Evolutionary conservation across 495 filamentous ascomycete species (phyloP).

Genomic region (Xylaria intraflava): DNA sequence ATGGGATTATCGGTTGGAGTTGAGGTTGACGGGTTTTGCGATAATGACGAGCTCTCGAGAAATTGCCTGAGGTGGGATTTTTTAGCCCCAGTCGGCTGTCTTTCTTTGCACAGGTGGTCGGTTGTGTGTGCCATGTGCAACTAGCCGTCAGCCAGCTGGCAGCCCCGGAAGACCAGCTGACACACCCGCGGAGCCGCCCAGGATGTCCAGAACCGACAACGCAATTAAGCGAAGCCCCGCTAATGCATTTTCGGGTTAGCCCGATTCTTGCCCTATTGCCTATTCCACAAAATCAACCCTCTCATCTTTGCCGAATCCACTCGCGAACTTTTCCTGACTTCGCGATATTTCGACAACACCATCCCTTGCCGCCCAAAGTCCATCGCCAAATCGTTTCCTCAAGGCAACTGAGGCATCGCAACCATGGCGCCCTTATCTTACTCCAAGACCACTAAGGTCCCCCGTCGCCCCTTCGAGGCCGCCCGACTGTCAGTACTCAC

Average conservation of each 20-base stretch:
- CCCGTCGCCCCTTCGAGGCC: constrained; percentile 84
- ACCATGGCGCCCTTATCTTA: constrained; percentile 56
- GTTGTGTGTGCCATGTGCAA: constrained; percentile 13
- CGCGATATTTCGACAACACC: constrained; percentile 38
- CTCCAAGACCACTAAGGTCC: constrained; percentile 99
- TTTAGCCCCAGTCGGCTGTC: constrained; percentile 5
- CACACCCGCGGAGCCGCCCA: background rate
- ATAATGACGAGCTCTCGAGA: constrained; percentile 16
- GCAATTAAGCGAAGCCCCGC: constrained; percentile 24
- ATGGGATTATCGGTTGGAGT: constrained; percentile 32
- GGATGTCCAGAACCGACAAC: background rate
- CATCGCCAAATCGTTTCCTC: constrained; percentile 15
- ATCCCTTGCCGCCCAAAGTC: constrained; percentile 15
- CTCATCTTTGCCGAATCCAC: constrained; percentile 22
- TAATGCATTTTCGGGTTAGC: constrained; percentile 10
- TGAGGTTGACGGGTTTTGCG: constrained; percentile 27
- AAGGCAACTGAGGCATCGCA: constrained; percentile 26
- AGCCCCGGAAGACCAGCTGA: background rate
- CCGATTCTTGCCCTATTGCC: constrained; percentile 25
- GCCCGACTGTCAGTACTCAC: constrained; percentile 94
- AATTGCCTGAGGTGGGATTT: constrained; percentile 23
- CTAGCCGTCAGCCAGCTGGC: background rate
- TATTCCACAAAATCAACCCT: constrained; percentile 35
- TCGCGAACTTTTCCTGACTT: constrained; percentile 23
- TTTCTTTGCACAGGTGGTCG: constrained; percentile 3